Percentiles rank a stretch among this genome's conserved stretches.
These are phyloP conservation scores for Phytophthora megakarya DNA, from an alignment of 352 stramenopile genomes.

Conservation along the genomic window DNA sequence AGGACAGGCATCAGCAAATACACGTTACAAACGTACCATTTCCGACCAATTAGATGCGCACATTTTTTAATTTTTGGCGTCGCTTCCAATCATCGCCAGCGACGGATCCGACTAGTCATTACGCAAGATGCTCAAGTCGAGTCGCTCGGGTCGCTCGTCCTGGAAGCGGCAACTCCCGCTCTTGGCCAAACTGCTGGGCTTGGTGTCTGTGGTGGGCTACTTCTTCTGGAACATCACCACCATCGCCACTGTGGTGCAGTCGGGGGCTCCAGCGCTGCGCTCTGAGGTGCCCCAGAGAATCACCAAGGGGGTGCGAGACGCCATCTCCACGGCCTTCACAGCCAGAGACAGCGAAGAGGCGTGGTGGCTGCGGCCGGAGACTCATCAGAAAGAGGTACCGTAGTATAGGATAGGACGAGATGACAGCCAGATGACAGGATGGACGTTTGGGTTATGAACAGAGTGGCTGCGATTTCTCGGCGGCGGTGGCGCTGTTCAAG, in stretches of 20 bases:
- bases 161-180: conserved; percentile 28
- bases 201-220: conserved; percentile 39
- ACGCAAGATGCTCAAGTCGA: conserved; percentile 25
- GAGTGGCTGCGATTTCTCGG: conserved; percentile 71
- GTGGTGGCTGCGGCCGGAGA: conserved; percentile 60
- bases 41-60: conserved; percentile 4
- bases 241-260: conserved; percentile 39
- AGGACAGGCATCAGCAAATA: no score
- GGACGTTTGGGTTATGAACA: conserved; percentile 22
- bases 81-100: conserved; percentile 4
- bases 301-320: conserved; percentile 13
- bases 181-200: conserved; percentile 35
- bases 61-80: not conserved
- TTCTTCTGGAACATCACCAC: conserved; percentile 65
- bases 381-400: conserved; percentile 53
- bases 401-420: conserved; percentile 21
- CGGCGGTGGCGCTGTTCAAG: conserved; percentile 56
- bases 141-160: conserved; percentile 23
- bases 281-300: conserved; percentile 5
- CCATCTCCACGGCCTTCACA: conserved; percentile 7
- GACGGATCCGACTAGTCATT: not conserved
- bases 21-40: not conserved
- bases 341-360: conserved; percentile 21
- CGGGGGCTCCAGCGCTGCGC: conserved; percentile 17
- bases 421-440: conserved; percentile 1